Evolutionary conservation across 1,284 basidiomycete genomes (phyloP).

Genomic region (Cryptococcus sp.): DNA sequence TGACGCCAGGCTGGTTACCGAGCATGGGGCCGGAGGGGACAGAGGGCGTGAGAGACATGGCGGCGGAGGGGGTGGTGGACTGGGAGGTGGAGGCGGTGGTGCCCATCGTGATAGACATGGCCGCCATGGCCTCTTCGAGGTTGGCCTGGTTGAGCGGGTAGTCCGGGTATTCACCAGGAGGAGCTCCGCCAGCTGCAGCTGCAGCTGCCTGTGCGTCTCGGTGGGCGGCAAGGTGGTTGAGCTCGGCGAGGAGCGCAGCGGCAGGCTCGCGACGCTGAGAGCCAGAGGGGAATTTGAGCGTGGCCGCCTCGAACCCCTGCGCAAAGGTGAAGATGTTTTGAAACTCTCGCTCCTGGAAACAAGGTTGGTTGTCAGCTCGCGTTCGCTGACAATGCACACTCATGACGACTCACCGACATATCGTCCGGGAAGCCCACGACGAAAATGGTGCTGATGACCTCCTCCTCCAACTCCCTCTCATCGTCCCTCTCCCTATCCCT

Average conservation of each 20-base stretch:
- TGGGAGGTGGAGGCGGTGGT: conserved; percentile 39
- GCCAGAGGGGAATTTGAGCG: conserved; percentile 79
- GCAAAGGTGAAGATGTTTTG: conserved; percentile 99
- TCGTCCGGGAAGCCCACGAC: conserved; percentile 99
- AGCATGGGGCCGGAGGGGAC: conserved; percentile 35
- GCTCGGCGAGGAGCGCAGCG: conserved; percentile 34
- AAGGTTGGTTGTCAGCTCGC: not conserved
- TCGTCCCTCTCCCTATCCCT: conserved; percentile 28
- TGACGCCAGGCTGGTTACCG: conserved; percentile 21
- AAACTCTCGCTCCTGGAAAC: conserved; percentile 87
- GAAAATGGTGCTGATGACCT: conserved; percentile 97
- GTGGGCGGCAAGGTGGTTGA: conserved; percentile 36
- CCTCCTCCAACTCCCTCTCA: conserved; percentile 54
- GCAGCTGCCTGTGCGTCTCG: conserved; percentile 22
- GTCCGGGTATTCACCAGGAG: conserved; percentile 14
- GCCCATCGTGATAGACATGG: conserved; percentile 28
- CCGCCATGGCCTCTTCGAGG: conserved; percentile 41
- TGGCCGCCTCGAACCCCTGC: conserved; percentile 92
- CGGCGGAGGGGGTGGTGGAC: conserved; percentile 44
- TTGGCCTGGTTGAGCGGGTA: conserved; percentile 10
- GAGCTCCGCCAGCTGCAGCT: not conserved
- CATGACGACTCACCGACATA: conserved; percentile 71
- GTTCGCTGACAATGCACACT: not conserved
- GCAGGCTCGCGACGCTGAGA: conserved; percentile 19
- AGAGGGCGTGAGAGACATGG: conserved; percentile 55